A percentile compares a stretch with the other conserved stretches of the same genome.
Conservation (phyloP, 1,284 basidiomycete species). For the Cutaneotrichosporon cutaneum region DNA sequence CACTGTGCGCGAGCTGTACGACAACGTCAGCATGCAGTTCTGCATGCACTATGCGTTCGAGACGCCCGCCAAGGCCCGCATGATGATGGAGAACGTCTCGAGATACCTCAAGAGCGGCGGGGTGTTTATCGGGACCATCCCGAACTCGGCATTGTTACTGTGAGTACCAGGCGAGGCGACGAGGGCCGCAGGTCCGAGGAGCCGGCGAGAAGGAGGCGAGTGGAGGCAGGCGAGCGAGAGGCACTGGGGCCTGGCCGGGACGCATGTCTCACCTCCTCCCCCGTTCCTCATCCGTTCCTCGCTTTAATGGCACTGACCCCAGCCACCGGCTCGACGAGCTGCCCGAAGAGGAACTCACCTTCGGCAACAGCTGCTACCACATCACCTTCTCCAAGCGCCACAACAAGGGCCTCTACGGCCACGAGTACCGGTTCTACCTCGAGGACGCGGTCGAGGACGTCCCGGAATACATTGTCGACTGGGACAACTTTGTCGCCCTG, state of each 20-base stretch:
- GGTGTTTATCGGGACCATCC: constrained; percentile 89
- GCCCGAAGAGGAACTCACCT: constrained; percentile 68
- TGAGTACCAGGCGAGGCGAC: too few species aligned
- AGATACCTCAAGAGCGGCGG: constrained; percentile 78
- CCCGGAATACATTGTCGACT: constrained; percentile 92
- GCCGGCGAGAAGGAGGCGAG: too few species aligned
- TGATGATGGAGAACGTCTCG: constrained; percentile 91
- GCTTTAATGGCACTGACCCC: background rate
- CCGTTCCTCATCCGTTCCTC: background rate
- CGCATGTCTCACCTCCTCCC: background rate
- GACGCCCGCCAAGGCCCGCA: constrained; percentile 74
- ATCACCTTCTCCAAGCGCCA: constrained; percentile 75
- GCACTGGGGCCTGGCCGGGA: background rate
- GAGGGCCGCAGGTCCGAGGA: too few species aligned
- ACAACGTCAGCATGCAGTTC: constrained; percentile 97
- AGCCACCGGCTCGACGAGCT: constrained; percentile 69
- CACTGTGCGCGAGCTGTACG: constrained; percentile 62
- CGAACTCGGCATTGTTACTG: constrained; percentile 77
- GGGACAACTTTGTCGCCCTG: constrained; percentile 83
- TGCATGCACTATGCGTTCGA: constrained; percentile 99
- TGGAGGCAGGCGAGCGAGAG: background rate
- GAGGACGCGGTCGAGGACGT: constrained; percentile 94
- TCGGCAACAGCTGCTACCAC: constrained; percentile 86
- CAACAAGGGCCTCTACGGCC: constrained; percentile 71
- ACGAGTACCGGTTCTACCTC: constrained; percentile 91